These are phyloP conservation scores for Hemileia vastatrix DNA, from an alignment of 1,284 basidiomycete genomes.

Conservation along the genomic window DNA sequence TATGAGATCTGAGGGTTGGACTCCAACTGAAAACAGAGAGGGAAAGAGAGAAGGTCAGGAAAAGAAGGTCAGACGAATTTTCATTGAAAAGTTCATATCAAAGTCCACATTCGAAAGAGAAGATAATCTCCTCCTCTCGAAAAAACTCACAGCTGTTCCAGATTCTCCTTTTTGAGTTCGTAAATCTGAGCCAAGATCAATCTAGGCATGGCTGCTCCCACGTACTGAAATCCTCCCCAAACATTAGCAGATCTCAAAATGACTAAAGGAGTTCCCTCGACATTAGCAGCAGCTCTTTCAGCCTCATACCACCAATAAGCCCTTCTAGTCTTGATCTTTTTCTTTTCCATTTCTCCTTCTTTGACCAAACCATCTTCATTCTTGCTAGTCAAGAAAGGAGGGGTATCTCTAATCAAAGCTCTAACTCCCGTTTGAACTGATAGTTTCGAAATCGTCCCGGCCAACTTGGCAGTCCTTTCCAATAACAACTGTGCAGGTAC, in stretches of 20 bases:
- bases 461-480: constrained; percentile 31
- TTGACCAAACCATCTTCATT: constrained; percentile 26
- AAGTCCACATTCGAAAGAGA: too few species aligned
- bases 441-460: constrained; percentile 26
- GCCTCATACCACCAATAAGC: constrained; percentile 35
- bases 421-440: constrained; percentile 24
- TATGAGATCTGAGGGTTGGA: constrained; percentile 29
- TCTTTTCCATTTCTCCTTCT: constrained; percentile 10
- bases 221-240: constrained; percentile 28
- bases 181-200: not conserved
- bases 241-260: constrained; percentile 31
- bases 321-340: constrained; percentile 20
- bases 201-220: constrained; percentile 18
- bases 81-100: too few species aligned
- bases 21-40: constrained; percentile 23
- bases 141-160: not conserved
- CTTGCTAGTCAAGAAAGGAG: constrained; percentile 28
- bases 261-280: constrained; percentile 27
- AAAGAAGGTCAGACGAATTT: too few species aligned
- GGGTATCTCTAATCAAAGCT: constrained; percentile 32
- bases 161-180: not conserved
- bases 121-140: not conserved
- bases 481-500: constrained; percentile 29
- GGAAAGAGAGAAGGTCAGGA: too few species aligned
- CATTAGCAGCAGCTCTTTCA: constrained; percentile 30